phyloP scores from a whole-genome alignment of 768 basidiomycete genomes.

The Boletus rex-veris region DNA sequence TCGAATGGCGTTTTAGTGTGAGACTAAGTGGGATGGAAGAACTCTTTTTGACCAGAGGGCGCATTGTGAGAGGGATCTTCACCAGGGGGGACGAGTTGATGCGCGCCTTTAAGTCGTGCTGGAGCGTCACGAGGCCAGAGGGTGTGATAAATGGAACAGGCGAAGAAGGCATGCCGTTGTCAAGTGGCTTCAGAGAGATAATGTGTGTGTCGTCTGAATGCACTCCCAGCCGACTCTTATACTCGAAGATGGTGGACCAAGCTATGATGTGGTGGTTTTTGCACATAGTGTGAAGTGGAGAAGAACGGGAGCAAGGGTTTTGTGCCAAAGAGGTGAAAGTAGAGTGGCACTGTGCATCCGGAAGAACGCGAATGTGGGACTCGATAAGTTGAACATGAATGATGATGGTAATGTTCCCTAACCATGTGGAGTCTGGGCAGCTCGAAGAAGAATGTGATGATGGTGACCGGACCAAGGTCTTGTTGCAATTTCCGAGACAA shows the following conservation, averaged over 20 bases:
- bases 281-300: constrained; percentile 18
- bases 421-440: constrained; percentile 14
- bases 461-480: constrained; percentile 14
- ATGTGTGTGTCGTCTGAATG: constrained; percentile 12
- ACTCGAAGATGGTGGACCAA: constrained; percentile 11
- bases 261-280: constrained; percentile 17
- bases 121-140: constrained; percentile 28
- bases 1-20: constrained; percentile 25
- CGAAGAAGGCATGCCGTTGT: constrained; percentile 24
- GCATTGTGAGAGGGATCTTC: constrained; percentile 27
- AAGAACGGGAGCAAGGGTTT: too few species aligned
- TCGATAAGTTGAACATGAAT: constrained; percentile 7
- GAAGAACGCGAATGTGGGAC: constrained; percentile 9
- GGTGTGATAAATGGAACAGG: constrained; percentile 25
- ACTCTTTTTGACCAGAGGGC: constrained; percentile 28
- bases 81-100: constrained; percentile 23
- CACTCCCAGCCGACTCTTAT: constrained; percentile 17
- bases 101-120: constrained; percentile 30
- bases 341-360: constrained; percentile 7
- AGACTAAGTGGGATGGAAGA: constrained; percentile 20
- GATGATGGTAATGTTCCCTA: too few species aligned
- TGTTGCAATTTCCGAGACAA: constrained; percentile 26
- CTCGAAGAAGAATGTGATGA: too few species aligned
- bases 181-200: constrained; percentile 15
- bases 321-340: constrained; percentile 15